Base-by-base conservation (phyloP, 164 flowering plant genomes). In the Tetracentron sinense region DNA sequence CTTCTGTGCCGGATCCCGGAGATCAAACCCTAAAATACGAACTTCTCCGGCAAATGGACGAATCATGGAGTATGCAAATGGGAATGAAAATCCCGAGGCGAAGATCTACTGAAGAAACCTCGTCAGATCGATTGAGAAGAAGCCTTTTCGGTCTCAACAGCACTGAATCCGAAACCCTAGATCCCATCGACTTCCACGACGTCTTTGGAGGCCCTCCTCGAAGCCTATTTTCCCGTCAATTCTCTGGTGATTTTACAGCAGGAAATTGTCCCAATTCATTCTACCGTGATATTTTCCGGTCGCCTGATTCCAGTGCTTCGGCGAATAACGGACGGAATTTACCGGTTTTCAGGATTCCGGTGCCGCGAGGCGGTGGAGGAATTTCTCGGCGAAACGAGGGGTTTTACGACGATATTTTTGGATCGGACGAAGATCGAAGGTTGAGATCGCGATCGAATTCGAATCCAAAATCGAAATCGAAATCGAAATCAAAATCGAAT, bases 191-290 rank as follows among this genome's bases (percentile, higher is more conserved):
- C 64, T 84, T 84, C 76, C 38, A 72, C 68, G 97, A 91, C 66
- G 95, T 92, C n/a, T 92, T 86, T 48, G 98, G 98, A 12, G 98
- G 98, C 4, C 96, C 98, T 2, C 98, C 96, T 1, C 63, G 83
- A 30, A 87, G 76, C n/a, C 71, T 85, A 1, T 67, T 85, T 5
- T 55, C 70, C 22, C 79, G 84, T 23, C 70, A 77, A 44, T 66
- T 65, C 54, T 80, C 90, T 16, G 72, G 77, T 7, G 79, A 75
- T 17, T 77, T 74, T 63, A 27, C 70, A 4, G 19, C 72, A n/a
- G 7, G 27, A 15, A 54, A 42, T 0, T 16, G 16, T 4, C 12
- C 50, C 1, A 49, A 55, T 2, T 69, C 60, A 17, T 83, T 81
- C 72, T 86, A 83, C 77, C 76, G 78, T 59, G 93, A 84, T 58